Evolutionary conservation across 352 stramenopile genomes (phyloP).

Genomic region (Phytophthora melonis): DNA sequence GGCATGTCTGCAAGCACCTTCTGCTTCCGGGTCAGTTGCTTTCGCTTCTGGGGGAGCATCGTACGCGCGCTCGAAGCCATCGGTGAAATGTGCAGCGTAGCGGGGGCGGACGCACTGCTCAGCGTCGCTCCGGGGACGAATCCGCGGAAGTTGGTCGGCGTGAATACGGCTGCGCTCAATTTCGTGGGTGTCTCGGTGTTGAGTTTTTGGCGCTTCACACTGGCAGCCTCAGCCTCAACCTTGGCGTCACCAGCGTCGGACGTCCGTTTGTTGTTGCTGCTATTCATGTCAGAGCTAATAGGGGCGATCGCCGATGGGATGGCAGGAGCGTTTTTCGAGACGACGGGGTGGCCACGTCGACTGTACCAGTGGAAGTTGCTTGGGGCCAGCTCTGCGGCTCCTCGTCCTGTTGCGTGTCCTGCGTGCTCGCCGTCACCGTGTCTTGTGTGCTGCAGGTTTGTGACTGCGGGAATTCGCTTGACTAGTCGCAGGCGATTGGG

Average conservation of each 20-base stretch:
- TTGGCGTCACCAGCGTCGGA: constrained; percentile 6
- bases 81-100: constrained; percentile 41
- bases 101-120: constrained; percentile 22
- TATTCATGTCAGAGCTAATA: constrained; percentile 22
- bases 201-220: constrained; percentile 39
- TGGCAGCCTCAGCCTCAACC: neutral
- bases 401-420: constrained; percentile 28
- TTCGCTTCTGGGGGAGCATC: constrained; percentile 34
- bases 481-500: constrained; percentile 1
- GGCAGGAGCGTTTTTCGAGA: constrained; percentile 2
- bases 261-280: constrained; percentile 23
- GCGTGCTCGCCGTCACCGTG: constrained; percentile 7
- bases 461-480: neutral
- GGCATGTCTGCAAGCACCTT: constrained; percentile 49
- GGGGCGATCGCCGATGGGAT: neutral
- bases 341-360: constrained; percentile 8
- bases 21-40: constrained; percentile 50
- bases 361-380: neutral
- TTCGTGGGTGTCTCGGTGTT: constrained; percentile 1
- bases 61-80: constrained; percentile 30
- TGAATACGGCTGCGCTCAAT: constrained; percentile 15
- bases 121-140: constrained; percentile 10
- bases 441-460: constrained; percentile 34
- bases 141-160: constrained; percentile 19
- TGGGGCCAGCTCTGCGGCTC: constrained; percentile 21